phyloP scores from a whole-genome alignment of 2,329 filamentous ascomycete species.

The Fusarium lateritium region DNA sequence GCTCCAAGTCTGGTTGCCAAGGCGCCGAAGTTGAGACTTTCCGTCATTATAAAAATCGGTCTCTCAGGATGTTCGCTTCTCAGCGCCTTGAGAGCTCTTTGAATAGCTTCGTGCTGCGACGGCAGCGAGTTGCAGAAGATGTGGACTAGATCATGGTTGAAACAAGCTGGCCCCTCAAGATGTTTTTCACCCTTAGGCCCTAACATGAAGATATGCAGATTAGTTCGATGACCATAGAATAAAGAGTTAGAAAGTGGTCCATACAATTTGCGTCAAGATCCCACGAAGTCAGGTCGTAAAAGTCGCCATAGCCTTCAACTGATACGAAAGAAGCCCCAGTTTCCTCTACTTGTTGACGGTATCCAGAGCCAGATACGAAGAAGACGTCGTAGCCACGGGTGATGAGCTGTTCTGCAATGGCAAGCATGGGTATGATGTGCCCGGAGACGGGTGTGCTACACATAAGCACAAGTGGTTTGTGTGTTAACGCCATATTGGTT shows the following conservation, averaged over 20 bases:
- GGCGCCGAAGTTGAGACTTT: constrained; percentile 6
- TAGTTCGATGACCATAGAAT: not conserved
- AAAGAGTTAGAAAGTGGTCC: too few species aligned
- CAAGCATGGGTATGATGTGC: constrained; percentile 11
- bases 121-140: constrained; percentile 5
- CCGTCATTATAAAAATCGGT: constrained; percentile 3
- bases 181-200: constrained; percentile 3
- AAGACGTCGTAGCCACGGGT: not conserved
- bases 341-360: not conserved
- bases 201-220: not conserved
- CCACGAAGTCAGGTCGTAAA: constrained; percentile 3
- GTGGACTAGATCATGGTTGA: constrained; percentile 6
- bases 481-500: not conserved
- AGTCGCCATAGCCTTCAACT: constrained; percentile 7
- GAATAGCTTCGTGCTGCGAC: constrained; percentile 2
- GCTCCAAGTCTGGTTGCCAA: not conserved
- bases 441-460: constrained; percentile 9
- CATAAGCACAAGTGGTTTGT: not conserved
- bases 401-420: constrained; percentile 9
- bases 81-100: not conserved
- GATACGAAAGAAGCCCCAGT: not conserved
- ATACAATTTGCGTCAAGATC: constrained; percentile 6
- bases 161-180: constrained; percentile 3
- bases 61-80: not conserved
- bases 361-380: constrained; percentile 3